Base-by-base conservation (phyloP, 2,329 filamentous ascomycete species). In the Stemphylium beticola region DNA sequence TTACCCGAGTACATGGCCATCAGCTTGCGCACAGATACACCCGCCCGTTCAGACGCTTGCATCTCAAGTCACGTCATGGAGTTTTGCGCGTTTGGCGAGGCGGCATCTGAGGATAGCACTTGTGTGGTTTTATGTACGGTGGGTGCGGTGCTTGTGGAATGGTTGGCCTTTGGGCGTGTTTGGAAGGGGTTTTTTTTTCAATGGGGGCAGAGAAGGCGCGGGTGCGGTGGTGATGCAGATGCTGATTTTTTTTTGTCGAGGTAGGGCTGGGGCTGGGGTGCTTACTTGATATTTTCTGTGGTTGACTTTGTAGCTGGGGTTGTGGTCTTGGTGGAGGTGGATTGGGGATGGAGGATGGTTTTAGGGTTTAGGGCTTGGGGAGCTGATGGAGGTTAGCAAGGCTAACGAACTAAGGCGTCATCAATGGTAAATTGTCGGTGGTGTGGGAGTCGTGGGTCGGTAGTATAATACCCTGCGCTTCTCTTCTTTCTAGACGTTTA, bases 391-490 rank as follows among this genome's bases (percentile, higher is more conserved):
- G 26, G 2, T 29, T 10, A n/a, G n/a, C n/a, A n/a, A n/a, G n/a
- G n/a, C n/a, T n/a, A 22, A 6, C 22, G 22, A 22, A 29, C n/a
- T 45, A n/a, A 14, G 32, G 20, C 32, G n/a, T 45, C 42, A 45
- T 36, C 31, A n/a, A 17, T 17, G 17, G 20, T 3, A 26, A 26
- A n/a, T 10, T 33, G 20, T 29, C 11, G 26, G 26, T 29, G 9
- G 3, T 8, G 10, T 29, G 6, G 11, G 14, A 36, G 2, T 8
- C 4, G 6, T 18, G 18, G 15, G 32, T 10, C 15, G 43, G 26
- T n/a, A 31, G 29, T 60, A 58, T 68, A 70, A 68, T 66, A 61
- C 50, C 6, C 41, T 20, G n/a, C n/a, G 24, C 7, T 17, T 29
- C 11, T 43, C 33, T 36, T 22, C 36, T 40, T 15, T 40, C 29